Conservation (phyloP, 2,329 filamentous ascomycete genomes). For the Hymenoscyphus scutula region DNA sequence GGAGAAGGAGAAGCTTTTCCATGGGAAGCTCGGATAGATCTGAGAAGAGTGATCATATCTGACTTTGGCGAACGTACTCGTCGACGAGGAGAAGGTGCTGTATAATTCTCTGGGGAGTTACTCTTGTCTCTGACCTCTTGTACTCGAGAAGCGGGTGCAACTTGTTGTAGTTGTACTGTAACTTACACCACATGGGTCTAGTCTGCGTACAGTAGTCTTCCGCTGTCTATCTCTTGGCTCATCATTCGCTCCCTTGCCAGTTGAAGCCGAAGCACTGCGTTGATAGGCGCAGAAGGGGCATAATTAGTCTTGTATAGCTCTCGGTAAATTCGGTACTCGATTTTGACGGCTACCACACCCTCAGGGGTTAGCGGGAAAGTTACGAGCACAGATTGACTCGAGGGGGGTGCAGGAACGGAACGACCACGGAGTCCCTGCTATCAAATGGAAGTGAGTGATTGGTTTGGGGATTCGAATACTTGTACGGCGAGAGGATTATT, state of each 20-base stretch:
- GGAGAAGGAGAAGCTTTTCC: not conserved
- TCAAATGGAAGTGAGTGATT: too few species aligned
- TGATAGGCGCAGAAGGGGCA: not conserved
- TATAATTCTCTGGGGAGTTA: too few species aligned
- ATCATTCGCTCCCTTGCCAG: not conserved
- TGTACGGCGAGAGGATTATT: not conserved
- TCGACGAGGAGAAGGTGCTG: too few species aligned
- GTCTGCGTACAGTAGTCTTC: not conserved
- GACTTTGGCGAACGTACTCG: not conserved
- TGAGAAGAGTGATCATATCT: not conserved
- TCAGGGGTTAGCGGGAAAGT: not conserved
- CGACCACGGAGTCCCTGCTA: not conserved
- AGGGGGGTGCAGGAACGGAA: conserved; percentile 1
- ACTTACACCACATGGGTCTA: conserved; percentile 1
- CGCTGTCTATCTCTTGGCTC: not conserved
- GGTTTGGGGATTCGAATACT: not conserved
- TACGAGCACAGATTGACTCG: not conserved
- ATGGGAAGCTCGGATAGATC: not conserved
- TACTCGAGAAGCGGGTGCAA: not conserved
- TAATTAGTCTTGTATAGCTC: not conserved
- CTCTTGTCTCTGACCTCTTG: too few species aligned
- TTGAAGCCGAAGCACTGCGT: conserved; percentile 1
- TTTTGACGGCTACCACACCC: not conserved
- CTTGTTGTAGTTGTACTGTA: too few species aligned
- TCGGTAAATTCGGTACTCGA: not conserved